Evolutionary conservation across 1,284 basidiomycete genomes (phyloP), one percentile per base, ranked within the genome.

Genomic region (Cutaneotrichosporon daszewskae): DNA sequence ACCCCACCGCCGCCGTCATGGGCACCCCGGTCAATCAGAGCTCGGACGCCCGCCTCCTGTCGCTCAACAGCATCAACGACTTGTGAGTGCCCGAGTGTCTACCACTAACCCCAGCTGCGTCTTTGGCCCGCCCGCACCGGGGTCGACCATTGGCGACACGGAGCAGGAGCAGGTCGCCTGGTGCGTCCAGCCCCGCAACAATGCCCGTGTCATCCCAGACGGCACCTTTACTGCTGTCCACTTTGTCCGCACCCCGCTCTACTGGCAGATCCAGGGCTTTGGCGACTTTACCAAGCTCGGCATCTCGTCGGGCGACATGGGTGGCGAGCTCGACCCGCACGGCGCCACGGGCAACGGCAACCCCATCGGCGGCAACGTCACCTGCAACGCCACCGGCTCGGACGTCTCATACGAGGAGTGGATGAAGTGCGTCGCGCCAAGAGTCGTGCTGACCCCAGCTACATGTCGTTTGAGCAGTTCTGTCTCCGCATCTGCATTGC

Each of bases 171-270:
- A 72, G 45, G 78, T 79, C 32, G 74, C 77, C 14, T 79, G 73
- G 71, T 79, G 77, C 68, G 75, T 76, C 43, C 73, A 76, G 57
- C 61, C 63, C 74, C 72, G 75, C 27, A 75, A 76, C 65, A 69
- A 75, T 49, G 67, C 76, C 31, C 69, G 75, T 39, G 59, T 74
- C 39, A 76, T 77, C 47, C 76, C 76, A 28, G 66, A 73, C 45
- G 75, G 74, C 32, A 71, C 74, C 17, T 60, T 77, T 58, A 65
- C 62, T 39, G 66, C 71, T 10, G 73, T 72, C 28, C 75, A 76
- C 64, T 75, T 74, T 52, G 68, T 75, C 53, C 72, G 72, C 58
- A 76, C 75, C 20, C 71, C 72, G 6, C 62, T 72, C 20, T 78
- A 77, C 68, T 70, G 74, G 45, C 76, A 78, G 56, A 60, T 74